Base-by-base conservation (phyloP, 2,329 filamentous ascomycete species). In the Dothistroma pini region DNA sequence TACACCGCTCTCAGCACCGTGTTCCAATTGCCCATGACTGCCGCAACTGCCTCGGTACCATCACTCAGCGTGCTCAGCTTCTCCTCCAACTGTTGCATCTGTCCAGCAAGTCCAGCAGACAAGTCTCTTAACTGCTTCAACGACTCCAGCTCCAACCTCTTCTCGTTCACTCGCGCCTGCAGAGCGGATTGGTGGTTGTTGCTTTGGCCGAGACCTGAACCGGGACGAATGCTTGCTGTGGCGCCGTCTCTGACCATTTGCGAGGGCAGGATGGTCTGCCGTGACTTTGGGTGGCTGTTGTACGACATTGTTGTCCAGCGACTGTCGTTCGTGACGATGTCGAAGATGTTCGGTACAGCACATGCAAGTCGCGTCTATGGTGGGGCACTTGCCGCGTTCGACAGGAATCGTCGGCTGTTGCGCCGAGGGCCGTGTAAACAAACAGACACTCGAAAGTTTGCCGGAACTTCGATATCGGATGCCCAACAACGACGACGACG, bases 1-100 rank as follows among this genome's bases (percentile, higher is more conserved):
- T 89, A 89, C 71, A 96, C 93, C 48, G 90, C 90, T 66, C 89
- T 83, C 62, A 96, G 81, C 66, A 96, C 90, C 69, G 91, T 93
- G 75, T 93, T 89, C 91, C 91, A 96, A 74, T 95, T 96, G 57
- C 88, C 85, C 73, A 96, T 80, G 22, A 96, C 90, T n/a, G 88
- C 84, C 44, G 91, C 90, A 70, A 96, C 91, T 62, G 89, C 90
- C 83, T 95, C 89, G 32, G 91, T 95, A 14, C 91, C 91, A 69
- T 92, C 86, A 0, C 89, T 90, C 29, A 96, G 76, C 0, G 90
- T 96, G 14, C 83, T 81, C 9, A 96, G 78, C 75, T 92, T 93
- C 71, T 89, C 84, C 70, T 93, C 89, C 57, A 96, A 76, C 63
- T 86, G 86, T 72, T 93, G 88, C 89, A 96, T 95, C 75, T 95